Evolutionary conservation across 495 filamentous ascomycete species (phyloP), one percentile per base, ranked within the genome.

Genomic region (Neurospora pannonica): DNA sequence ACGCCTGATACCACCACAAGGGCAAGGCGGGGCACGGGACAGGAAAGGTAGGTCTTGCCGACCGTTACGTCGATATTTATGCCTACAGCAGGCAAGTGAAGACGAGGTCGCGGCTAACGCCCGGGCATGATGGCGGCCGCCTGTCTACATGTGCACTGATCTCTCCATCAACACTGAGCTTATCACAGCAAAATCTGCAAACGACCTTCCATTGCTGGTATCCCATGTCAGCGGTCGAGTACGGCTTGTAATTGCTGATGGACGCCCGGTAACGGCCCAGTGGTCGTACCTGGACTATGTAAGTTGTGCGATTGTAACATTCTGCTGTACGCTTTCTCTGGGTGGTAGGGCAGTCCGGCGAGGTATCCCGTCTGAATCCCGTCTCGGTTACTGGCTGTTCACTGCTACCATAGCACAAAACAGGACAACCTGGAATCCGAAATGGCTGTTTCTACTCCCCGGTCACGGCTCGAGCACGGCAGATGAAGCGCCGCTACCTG

Each of bases 401-500:
- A 10, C 54, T 67, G 15, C 54, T 67, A 67, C 54, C 54, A 67
- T 67, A 67, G 54, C 54, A 67, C 54, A 67, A 34, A 67, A 34
- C 54, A 67, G 15, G 54, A 19, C 54, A 34, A 19, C 13, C 28
- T 67, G 54, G 28, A 67, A 67, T 67, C 54, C 13, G 28, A 67
- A 67, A 34, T 67, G 28, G 28, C 74, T 73, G 62, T 54, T 37
- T 15, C 37, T 39, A 34, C 60, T 62, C 74, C 48, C 69, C 24
- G 73, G 40, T 28, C 69, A 48, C 73, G 13, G 34, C 31, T 43
- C 31, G 19, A 36, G 71, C 69, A 71, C 39, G 38, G 71, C 60
- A 46, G 62, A 38, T 74, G 73, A 46, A 37, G 67, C 69, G 73
- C 67, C 46, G 38, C 73, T 74, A 34, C 69, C 1, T 67, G 54